phyloP scores from a whole-genome alignment of 2,329 filamentous ascomycete genomes.

The Sporothrix mexicana region DNA sequence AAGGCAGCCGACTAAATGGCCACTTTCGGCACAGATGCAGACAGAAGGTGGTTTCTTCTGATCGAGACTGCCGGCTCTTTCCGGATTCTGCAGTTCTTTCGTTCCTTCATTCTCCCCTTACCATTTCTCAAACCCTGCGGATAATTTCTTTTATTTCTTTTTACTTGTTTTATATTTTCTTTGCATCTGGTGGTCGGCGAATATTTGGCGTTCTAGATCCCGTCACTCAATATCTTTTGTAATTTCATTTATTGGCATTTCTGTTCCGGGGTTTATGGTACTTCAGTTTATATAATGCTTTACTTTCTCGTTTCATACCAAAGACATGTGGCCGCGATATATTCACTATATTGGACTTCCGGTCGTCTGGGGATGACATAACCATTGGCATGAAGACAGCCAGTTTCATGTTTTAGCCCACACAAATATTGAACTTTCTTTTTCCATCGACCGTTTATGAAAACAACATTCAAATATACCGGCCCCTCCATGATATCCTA shows the following conservation, averaged over 20 bases:
- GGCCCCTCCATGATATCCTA: no score
- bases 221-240: neutral
- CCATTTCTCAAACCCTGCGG: neutral
- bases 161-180: no score
- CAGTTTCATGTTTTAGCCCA: no score
- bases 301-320: neutral
- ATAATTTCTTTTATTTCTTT: neutral
- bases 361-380: neutral
- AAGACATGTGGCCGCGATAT: slow-evolving; percentile 1
- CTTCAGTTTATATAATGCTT: neutral
- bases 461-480: no score
- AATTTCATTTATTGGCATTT: neutral
- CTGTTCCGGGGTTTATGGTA: neutral
- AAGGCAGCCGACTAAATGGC: neutral
- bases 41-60: neutral
- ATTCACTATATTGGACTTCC: neutral
- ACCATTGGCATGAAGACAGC: neutral
- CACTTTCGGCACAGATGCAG: neutral
- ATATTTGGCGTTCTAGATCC: neutral
- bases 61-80: neutral
- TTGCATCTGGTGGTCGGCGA: neutral
- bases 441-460: neutral
- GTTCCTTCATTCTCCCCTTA: neutral
- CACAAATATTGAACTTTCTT: neutral
- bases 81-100: neutral